A percentile compares a stretch with the other conserved stretches of the same genome.
These are phyloP conservation scores for Colletotrichum somersetense DNA, from an alignment of 2,329 filamentous ascomycete species.

Conservation along the genomic window DNA sequence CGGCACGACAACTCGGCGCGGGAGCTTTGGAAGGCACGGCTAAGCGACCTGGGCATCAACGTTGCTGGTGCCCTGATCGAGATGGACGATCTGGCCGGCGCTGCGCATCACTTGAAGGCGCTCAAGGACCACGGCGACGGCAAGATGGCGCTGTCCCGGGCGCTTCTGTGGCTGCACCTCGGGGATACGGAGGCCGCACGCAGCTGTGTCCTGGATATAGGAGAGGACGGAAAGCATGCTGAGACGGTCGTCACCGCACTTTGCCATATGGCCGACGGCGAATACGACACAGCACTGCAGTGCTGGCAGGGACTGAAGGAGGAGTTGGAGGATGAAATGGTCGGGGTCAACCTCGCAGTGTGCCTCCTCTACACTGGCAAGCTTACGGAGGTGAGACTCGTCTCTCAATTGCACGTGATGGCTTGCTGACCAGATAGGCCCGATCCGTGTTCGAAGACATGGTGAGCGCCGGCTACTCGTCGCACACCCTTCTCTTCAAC, in stretches of 20 bases:
- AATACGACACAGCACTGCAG: slow-evolving; percentile 73
- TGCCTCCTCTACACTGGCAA: slow-evolving; percentile 85
- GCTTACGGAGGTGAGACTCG: slow-evolving; percentile 72
- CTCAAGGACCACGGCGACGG: slow-evolving; percentile 59
- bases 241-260: slow-evolving; percentile 74
- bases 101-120: slow-evolving; percentile 77
- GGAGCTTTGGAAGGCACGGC: slow-evolving; percentile 76
- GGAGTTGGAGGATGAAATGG: slow-evolving; percentile 71
- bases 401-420: not conserved
- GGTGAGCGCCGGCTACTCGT: slow-evolving; percentile 72
- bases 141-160: slow-evolving; percentile 62
- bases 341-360: slow-evolving; percentile 85
- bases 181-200: slow-evolving; percentile 81
- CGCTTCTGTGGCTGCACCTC: slow-evolving; percentile 81
- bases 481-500: slow-evolving; percentile 89
- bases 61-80: slow-evolving; percentile 78
- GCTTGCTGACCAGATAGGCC: slow-evolving; percentile 63
- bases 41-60: slow-evolving; percentile 80
- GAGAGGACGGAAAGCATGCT: slow-evolving; percentile 49
- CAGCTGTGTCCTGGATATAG: slow-evolving; percentile 58
- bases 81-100: slow-evolving; percentile 89
- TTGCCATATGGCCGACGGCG: slow-evolving; percentile 81
- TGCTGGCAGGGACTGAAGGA: slow-evolving; percentile 69
- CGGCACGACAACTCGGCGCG: slow-evolving; percentile 66
- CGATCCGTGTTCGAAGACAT: slow-evolving; percentile 75